phyloP scores from a whole-genome alignment of 352 stramenopile species.

The Halophytophthora polymorphica region DNA sequence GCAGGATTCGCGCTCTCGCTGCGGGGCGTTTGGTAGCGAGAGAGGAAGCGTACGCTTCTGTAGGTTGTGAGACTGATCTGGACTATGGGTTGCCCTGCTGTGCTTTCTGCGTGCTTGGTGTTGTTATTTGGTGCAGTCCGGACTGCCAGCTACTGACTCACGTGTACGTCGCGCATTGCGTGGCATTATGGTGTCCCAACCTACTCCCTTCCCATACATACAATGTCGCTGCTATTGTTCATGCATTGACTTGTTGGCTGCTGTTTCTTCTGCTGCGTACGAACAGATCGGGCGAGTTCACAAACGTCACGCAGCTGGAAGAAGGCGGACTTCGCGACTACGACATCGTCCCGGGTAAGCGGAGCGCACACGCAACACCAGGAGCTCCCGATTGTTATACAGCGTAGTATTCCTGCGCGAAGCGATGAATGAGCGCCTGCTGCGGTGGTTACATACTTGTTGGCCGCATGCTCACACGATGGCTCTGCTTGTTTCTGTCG shows the following conservation, averaged over 20 bases:
- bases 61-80: not conserved
- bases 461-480: not conserved
- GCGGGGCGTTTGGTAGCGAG: not conserved
- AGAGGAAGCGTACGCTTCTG: not conserved
- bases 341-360: slow-evolving; percentile 47
- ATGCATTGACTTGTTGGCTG: not conserved
- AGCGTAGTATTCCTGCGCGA: not conserved
- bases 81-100: slow-evolving; percentile 9
- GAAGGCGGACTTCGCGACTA: slow-evolving; percentile 24
- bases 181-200: too few relatives aligned
- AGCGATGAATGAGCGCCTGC: not conserved
- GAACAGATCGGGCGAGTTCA: slow-evolving; percentile 68
- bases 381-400: too few relatives aligned
- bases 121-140: slow-evolving; percentile 27
- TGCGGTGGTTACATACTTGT: too few relatives aligned
- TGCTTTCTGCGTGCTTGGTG: slow-evolving; percentile 1
- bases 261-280: not conserved
- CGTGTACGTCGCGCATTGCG: slow-evolving; percentile 38
- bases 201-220: too few relatives aligned
- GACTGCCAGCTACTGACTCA: slow-evolving; percentile 57
- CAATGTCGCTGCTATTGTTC: slow-evolving; percentile 3
- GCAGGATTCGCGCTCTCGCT: too few relatives aligned
- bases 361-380: not conserved
- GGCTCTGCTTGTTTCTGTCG: not conserved
- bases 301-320: slow-evolving; percentile 48